These are phyloP conservation scores for Fagopyrum homotropicum DNA, from an alignment of 148 eudicot genomes.

Conservation along the genomic window DNA sequence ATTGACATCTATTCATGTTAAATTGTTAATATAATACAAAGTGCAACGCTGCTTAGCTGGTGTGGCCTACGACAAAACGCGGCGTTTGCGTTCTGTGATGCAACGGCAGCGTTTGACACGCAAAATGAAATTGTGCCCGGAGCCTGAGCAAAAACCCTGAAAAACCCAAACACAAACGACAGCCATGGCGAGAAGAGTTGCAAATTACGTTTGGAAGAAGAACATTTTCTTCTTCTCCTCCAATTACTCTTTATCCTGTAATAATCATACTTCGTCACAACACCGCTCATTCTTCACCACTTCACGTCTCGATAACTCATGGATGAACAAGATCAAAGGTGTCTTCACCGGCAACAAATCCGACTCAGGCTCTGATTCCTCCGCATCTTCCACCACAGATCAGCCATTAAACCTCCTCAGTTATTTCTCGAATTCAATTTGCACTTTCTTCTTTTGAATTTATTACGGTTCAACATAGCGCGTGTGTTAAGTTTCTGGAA, in stretches of 20 bases:
- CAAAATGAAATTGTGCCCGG: neutral
- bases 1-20: too few relatives aligned
- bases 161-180: neutral
- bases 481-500: neutral
- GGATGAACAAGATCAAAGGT: slow-evolving; percentile 75
- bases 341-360: slow-evolving; percentile 53
- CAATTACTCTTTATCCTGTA: slow-evolving; percentile 17
- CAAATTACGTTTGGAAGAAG: slow-evolving; percentile 16
- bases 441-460: neutral
- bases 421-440: slow-evolving; percentile 16
- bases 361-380: slow-evolving; percentile 16
- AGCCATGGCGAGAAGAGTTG: slow-evolving; percentile 28
- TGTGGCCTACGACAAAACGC: neutral
- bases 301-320: slow-evolving; percentile 32
- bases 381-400: slow-evolving; percentile 9
- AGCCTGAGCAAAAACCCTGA: neutral
- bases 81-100: neutral
- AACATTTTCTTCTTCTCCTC: slow-evolving; percentile 10
- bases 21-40: neutral
- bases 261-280: slow-evolving; percentile 22
- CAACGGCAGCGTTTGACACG: neutral
- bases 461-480: neutral
- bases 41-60: too few relatives aligned
- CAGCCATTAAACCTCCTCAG: slow-evolving; percentile 52
- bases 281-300: slow-evolving; percentile 50